Percentiles rank a stretch among this genome's conserved stretches.
These are phyloP conservation scores for Gossypium australe DNA, from an alignment of 345 rosid genomes.

Conservation along the genomic window DNA sequence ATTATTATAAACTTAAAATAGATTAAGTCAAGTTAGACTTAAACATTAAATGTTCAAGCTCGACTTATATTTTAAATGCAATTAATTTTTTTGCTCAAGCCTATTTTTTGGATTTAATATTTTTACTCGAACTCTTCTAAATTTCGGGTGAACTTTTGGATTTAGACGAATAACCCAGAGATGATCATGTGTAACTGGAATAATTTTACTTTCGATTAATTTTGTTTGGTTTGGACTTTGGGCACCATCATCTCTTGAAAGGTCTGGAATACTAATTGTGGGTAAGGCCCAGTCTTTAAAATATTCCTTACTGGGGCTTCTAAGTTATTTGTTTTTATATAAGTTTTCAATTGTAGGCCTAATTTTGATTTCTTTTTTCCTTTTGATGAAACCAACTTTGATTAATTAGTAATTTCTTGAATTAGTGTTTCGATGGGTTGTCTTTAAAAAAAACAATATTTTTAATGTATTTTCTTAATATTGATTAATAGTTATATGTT, in stretches of 20 bases:
- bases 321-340: neutral
- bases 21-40: accelerated
- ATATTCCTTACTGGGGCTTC: neutral
- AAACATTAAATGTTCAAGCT: too few species aligned
- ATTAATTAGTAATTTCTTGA: neutral
- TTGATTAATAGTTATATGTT: neutral
- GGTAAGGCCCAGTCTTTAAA: neutral
- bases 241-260: neutral
- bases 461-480: too few species aligned
- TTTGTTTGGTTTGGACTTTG: neutral
- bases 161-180: accelerated
- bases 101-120: accelerated
- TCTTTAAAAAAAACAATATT: neutral
- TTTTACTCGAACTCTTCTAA: accelerated
- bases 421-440: neutral
- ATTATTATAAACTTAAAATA: too few species aligned
- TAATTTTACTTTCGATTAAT: too few species aligned
- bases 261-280: neutral
- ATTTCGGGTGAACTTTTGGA: accelerated
- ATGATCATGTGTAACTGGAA: too few species aligned
- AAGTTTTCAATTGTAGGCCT: neutral
- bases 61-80: too few species aligned
- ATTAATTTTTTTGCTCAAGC: accelerated
- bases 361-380: neutral
- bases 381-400: neutral